Conservation (phyloP, 331 rosid species). For the Rosa hybrid region DNA sequence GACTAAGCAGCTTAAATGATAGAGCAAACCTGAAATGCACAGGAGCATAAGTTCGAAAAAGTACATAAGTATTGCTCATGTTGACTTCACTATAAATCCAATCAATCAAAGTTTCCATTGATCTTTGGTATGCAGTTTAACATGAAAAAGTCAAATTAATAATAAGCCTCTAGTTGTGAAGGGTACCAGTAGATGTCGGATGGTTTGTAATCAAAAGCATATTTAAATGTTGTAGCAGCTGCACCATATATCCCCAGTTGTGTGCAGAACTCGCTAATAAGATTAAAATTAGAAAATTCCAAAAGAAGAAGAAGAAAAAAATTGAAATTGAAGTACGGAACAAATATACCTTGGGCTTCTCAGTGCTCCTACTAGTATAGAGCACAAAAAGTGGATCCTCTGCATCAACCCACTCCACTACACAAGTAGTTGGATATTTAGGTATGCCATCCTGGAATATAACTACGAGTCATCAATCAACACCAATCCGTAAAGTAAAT, state of each 20-base stretch:
- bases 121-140: constrained; percentile 60
- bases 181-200: too few species aligned
- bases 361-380: constrained; percentile 98
- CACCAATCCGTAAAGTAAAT: too few species aligned
- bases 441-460: too few species aligned
- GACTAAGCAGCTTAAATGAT: neutral
- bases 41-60: constrained; percentile 83
- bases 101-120: constrained; percentile 57
- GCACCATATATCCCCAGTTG: constrained; percentile 94
- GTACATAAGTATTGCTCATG: constrained; percentile 65
- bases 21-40: constrained; percentile 85
- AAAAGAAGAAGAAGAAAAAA: constrained; percentile 17
- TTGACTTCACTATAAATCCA: constrained; percentile 68
- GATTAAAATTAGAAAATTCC: constrained; percentile 26
- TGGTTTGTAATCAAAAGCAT: too few species aligned
- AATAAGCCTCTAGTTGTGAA: too few species aligned
- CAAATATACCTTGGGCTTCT: constrained; percentile 82
- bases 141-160: too few species aligned
- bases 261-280: constrained; percentile 88
- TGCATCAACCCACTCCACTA: constrained; percentile 97
- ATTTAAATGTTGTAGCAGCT: too few species aligned
- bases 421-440: constrained; percentile 42
- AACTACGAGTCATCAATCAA: too few species aligned
- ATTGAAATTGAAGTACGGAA: constrained; percentile 16
- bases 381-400: constrained; percentile 96